Percentiles rank a stretch among this genome's conserved stretches.
These are phyloP conservation scores for Metschnikowia peoriensis DNA, from an alignment of 805 yeast species.

Conservation along the genomic window DNA sequence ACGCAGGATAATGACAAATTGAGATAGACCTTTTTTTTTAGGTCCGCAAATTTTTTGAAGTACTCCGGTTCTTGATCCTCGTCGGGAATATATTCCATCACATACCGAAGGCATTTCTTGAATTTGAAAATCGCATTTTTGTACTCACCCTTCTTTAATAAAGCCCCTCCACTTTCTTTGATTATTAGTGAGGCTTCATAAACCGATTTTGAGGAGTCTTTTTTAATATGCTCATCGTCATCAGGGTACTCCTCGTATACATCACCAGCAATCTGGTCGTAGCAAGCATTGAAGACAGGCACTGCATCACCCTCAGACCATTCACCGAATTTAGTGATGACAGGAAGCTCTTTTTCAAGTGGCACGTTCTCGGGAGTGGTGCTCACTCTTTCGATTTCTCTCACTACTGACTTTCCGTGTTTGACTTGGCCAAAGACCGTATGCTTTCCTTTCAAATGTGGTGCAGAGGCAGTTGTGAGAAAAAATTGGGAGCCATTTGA, in stretches of 20 bases:
- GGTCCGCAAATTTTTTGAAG: constrained; percentile 46
- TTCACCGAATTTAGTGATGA: constrained; percentile 57
- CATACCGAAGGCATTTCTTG: constrained; percentile 62
- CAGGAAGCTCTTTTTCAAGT: constrained; percentile 38
- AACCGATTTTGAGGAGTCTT: constrained; percentile 54
- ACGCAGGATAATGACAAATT: constrained; percentile 59
- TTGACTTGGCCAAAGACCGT: constrained; percentile 72
- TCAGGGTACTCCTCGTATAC: constrained; percentile 75
- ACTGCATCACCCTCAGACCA: constrained; percentile 54
- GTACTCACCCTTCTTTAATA: constrained; percentile 53
- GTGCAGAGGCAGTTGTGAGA: constrained; percentile 64
- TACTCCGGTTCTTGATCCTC: constrained; percentile 56
- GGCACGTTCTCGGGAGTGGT: constrained; percentile 45
- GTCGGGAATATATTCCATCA: constrained; percentile 73
- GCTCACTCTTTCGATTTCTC: constrained; percentile 56
- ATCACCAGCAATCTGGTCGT: constrained; percentile 64
- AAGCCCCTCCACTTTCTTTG: constrained; percentile 63
- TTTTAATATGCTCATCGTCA: constrained; percentile 59
- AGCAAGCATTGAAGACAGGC: constrained; percentile 64
- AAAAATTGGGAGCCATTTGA: constrained; percentile 69
- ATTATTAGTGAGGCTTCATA: constrained; percentile 52
- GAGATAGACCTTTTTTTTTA: constrained; percentile 53
- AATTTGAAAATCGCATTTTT: constrained; percentile 61
- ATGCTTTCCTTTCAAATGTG: constrained; percentile 75
- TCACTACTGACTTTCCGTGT: constrained; percentile 65